Percentiles rank a stretch among this genome's conserved stretches.
Conservation (phyloP, 129 eudicot species). For the Tanacetum coccineum region DNA sequence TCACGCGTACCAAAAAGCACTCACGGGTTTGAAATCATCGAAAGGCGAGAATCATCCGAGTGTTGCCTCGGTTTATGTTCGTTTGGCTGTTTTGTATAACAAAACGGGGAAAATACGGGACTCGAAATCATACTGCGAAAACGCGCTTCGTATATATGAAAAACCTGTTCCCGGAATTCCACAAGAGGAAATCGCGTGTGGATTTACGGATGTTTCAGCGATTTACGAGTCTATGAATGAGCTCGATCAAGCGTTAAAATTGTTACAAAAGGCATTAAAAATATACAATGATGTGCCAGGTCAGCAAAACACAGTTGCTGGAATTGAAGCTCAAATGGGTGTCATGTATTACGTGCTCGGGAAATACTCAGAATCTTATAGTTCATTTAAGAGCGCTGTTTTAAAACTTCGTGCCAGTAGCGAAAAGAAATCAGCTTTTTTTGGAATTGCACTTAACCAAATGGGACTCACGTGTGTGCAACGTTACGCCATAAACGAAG, state of each 20-base stretch:
- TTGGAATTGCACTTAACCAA: slow-evolving; percentile 83
- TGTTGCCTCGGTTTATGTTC: slow-evolving; percentile 74
- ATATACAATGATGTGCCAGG: slow-evolving; percentile 73
- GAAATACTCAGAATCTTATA: slow-evolving; percentile 59
- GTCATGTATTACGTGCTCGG: slow-evolving; percentile 74
- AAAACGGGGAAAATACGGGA: slow-evolving; percentile 72
- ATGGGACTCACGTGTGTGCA: slow-evolving; percentile 91
- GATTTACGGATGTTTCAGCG: slow-evolving; percentile 72
- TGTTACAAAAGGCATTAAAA: slow-evolving; percentile 69
- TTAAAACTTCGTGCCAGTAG: slow-evolving; percentile 74
- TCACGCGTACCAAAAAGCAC: slow-evolving; percentile 81
- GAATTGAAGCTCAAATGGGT: slow-evolving; percentile 88
- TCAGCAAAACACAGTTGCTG: slow-evolving; percentile 78
- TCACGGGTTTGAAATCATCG: slow-evolving; percentile 47
- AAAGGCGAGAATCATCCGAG: slow-evolving; percentile 85
- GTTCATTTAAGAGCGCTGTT: slow-evolving; percentile 47
- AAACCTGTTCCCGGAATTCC: slow-evolving; percentile 71
- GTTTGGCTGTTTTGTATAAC: slow-evolving; percentile 70
- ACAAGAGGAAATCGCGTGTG: slow-evolving; percentile 76
- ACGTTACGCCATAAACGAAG: slow-evolving; percentile 65
- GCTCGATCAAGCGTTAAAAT: slow-evolving; percentile 62
- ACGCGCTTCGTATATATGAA: slow-evolving; percentile 68
- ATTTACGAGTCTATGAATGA: slow-evolving; percentile 86
- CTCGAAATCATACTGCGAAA: slow-evolving; percentile 71
- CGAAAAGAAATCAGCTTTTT: slow-evolving; percentile 81